Conservation (phyloP, 2,329 filamentous ascomycete species). For the Diaporthe humulicola region DNA sequence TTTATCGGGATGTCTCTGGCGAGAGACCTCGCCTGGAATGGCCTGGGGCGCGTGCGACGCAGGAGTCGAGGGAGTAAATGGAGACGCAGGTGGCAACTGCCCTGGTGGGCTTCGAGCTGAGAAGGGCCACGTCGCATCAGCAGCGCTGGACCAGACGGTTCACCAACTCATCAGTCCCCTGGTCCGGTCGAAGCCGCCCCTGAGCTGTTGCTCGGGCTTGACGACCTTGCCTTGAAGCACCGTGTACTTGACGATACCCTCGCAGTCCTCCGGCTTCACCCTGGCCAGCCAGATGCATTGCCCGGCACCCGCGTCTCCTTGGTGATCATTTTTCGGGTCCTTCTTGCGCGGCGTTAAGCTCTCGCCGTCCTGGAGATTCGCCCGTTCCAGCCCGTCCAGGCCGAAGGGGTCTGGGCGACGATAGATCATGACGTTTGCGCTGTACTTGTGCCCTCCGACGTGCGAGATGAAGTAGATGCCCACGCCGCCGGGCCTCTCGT, state of each 20-base stretch:
- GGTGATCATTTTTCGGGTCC: slow-evolving; percentile 51
- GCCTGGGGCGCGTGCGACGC: not conserved
- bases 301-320: slow-evolving; percentile 70
- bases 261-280: slow-evolving; percentile 88
- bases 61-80: too few species aligned
- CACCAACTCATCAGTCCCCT: slow-evolving; percentile 91
- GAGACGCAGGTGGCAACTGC: not conserved
- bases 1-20: not conserved
- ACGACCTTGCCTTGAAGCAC: slow-evolving; percentile 94
- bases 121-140: not conserved
- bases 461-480: slow-evolving; percentile 98
- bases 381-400: slow-evolving; percentile 59
- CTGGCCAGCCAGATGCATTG: slow-evolving; percentile 96
- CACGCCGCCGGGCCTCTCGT: slow-evolving; percentile 90
- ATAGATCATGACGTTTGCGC: slow-evolving; percentile 95
- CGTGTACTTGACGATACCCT: slow-evolving; percentile 91
- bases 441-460: slow-evolving; percentile 96
- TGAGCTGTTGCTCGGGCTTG: slow-evolving; percentile 86
- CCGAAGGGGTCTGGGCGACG: slow-evolving; percentile 73
- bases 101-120: not conserved
- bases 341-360: slow-evolving; percentile 45
- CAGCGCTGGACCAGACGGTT: not conserved
- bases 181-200: slow-evolving; percentile 90
- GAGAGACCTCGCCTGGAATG: too few species aligned
- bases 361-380: slow-evolving; percentile 44